phyloP scores from a whole-genome alignment of 2,329 filamentous ascomycete species.

The Epichloe bromicola region DNA sequence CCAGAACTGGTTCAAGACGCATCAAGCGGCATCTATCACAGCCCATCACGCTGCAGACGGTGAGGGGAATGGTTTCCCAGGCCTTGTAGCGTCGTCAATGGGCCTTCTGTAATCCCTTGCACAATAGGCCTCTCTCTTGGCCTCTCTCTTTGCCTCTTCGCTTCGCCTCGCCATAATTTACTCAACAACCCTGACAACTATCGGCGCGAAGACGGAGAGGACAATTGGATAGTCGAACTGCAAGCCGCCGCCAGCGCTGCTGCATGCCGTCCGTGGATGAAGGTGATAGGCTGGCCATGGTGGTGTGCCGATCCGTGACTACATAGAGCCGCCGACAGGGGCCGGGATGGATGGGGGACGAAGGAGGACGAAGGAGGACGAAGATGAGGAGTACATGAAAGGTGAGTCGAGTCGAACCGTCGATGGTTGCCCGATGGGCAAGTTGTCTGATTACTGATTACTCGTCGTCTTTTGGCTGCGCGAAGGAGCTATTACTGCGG shows the following conservation, averaged over 20 bases:
- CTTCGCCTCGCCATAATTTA: background rate
- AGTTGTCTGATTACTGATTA: background rate
- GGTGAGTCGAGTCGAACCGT: background rate
- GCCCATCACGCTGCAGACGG: slow-evolving; percentile 1
- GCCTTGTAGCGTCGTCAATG: background rate
- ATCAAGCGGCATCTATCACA: slow-evolving; percentile 2
- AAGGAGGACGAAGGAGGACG: background rate
- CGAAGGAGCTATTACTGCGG: background rate
- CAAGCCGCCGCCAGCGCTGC: slow-evolving; percentile 9
- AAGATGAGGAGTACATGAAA: background rate
- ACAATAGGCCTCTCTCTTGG: background rate
- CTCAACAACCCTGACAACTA: background rate
- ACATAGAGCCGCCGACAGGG: background rate
- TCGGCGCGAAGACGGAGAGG: slow-evolving; percentile 8
- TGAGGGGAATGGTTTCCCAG: background rate
- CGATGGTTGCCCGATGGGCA: background rate
- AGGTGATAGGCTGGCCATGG: slow-evolving; percentile 5
- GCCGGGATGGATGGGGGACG: background rate
- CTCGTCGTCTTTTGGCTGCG: background rate
- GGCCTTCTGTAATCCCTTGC: slow-evolving; percentile 2
- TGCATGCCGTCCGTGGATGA: slow-evolving; percentile 3
- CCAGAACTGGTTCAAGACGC: background rate
- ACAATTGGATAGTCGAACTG: slow-evolving; percentile 9
- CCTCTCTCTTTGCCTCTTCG: background rate
- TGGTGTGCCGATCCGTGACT: background rate